Evolutionary conservation across 306 rosid species (phyloP), one percentile per base, ranked within the genome.

Genomic region (Vigna mungo): DNA sequence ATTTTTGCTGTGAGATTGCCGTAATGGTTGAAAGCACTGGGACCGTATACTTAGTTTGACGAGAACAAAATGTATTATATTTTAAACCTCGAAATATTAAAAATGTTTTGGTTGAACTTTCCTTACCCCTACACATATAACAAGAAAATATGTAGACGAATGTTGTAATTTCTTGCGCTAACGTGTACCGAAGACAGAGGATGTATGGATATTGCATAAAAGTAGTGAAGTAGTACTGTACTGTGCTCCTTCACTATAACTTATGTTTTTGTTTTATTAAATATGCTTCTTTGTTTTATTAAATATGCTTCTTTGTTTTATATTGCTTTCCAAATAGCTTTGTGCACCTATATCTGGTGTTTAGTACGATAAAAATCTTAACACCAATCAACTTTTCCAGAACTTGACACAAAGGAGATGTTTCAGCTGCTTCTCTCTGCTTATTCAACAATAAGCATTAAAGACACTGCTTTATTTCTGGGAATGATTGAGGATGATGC

Each of bases 341-440:
- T 39, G 74, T 72, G 74, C 68, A 14, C 36, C 43, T 76, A 11
- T 73, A 1, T 47, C 21, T 49, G 25, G n/a, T 54, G 66, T 3
- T 70, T 65, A 67, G 34, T 53, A 12, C 37, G 27, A 27, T 16
- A 5, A 6, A 36, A 68, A 30, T 55, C 6, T 59, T 74, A 76
- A 56, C 27, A 52, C 34, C 36, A 27, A n/a, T 70, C 1, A 47
- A 56, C 68, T 55, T 75, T 77, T 88, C 71, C 94, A 96, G 97
- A 89, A 65, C 96, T 89, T 75, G 91, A 91, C 89, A 89, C 92
- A 39, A 89, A 84, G 85, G 86, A 85, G 89, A 87, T 91, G 88
- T 96, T 92, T 89, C 92, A 89, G 88, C 85, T 96, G 76, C 81
- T 96, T 82, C 84, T 81, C 81, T 88, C 96, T 76, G 99, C 97